These are phyloP conservation scores for Trichophyton rubrum DNA, from an alignment of 2,329 filamentous ascomycete genomes.

Conservation along the genomic window DNA sequence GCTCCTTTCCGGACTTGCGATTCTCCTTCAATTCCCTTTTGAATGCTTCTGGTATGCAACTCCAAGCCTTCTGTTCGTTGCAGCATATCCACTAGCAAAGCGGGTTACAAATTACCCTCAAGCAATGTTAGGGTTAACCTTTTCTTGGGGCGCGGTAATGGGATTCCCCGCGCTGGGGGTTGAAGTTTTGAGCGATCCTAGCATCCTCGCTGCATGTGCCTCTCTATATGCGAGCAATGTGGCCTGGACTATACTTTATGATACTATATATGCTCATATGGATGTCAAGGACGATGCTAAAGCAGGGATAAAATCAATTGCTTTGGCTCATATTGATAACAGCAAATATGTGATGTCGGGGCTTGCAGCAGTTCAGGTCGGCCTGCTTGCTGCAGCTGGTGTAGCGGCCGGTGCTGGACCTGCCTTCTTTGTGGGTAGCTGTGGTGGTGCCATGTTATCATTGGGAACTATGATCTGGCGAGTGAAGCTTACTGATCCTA, in stretches of 20 bases:
- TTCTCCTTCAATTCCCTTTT: constrained; percentile 32
- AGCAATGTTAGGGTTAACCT: constrained; percentile 39
- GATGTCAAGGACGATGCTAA: constrained; percentile 40
- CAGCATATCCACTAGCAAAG: constrained; percentile 41
- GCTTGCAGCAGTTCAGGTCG: constrained; percentile 30
- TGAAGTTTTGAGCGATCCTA: constrained; percentile 30
- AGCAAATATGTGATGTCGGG: constrained; percentile 34
- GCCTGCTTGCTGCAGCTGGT: constrained; percentile 34
- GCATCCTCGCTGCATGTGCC: constrained; percentile 27
- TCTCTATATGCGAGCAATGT: constrained; percentile 37
- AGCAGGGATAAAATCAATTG: constrained; percentile 41
- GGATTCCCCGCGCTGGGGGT: constrained; percentile 35
- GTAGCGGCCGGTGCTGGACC: constrained; percentile 43
- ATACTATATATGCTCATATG: constrained; percentile 43
- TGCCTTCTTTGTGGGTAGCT: constrained; percentile 46
- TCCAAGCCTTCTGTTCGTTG: constrained; percentile 33
- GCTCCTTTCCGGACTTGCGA: constrained; percentile 29
- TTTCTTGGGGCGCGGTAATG: constrained; percentile 41
- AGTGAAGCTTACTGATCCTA: constrained; percentile 45
- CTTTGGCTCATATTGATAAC: constrained; percentile 37
- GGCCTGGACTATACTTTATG: constrained; percentile 39
- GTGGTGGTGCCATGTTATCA: constrained; percentile 43
- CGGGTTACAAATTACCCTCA: constrained; percentile 43
- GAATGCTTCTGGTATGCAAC: constrained; percentile 34
- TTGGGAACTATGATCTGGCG: constrained; percentile 48